phyloP scores from a whole-genome alignment of 2,329 filamentous ascomycete genomes.

The Epichloe elymi region DNA sequence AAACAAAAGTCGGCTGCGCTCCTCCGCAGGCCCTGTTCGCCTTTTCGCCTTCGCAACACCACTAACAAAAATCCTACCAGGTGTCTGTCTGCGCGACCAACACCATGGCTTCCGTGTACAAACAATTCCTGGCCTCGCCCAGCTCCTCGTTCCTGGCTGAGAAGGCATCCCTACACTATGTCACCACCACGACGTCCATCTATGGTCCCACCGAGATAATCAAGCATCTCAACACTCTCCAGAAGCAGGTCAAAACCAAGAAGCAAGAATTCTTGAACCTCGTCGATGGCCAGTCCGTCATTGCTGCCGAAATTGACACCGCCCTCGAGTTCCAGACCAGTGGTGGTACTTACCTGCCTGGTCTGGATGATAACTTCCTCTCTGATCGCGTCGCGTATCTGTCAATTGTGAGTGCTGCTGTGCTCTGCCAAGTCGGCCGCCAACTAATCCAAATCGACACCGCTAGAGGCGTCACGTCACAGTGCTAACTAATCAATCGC shows the following conservation, averaged over 20 bases:
- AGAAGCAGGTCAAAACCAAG: conserved; percentile 69
- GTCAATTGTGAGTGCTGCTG: conserved; percentile 55
- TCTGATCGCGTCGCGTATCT: conserved; percentile 68
- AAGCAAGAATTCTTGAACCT: conserved; percentile 61
- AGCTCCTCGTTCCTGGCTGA: conserved; percentile 48
- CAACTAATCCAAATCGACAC: not conserved
- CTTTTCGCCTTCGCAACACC: not conserved
- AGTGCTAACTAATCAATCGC: not conserved
- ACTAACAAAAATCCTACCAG: not conserved
- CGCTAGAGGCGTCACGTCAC: not conserved
- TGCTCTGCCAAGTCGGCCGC: not conserved
- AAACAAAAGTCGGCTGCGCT: not conserved
- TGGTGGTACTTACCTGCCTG: conserved; percentile 77
- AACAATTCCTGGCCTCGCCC: conserved; percentile 58
- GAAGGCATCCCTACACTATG: conserved; percentile 67
- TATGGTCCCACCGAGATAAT: conserved; percentile 61
- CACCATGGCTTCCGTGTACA: conserved; percentile 42
- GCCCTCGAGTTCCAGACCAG: conserved; percentile 67
- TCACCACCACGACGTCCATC: conserved; percentile 72
- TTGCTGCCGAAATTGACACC: conserved; percentile 78
- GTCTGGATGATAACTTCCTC: conserved; percentile 88
- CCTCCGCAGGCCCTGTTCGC: not conserved
- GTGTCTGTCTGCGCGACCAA: not conserved
- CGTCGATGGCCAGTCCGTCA: conserved; percentile 55
- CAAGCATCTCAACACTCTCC: conserved; percentile 63